Base-by-base conservation (phyloP, 371 early-diverging fungal species). In the Haplosporangium sp. region DNA sequence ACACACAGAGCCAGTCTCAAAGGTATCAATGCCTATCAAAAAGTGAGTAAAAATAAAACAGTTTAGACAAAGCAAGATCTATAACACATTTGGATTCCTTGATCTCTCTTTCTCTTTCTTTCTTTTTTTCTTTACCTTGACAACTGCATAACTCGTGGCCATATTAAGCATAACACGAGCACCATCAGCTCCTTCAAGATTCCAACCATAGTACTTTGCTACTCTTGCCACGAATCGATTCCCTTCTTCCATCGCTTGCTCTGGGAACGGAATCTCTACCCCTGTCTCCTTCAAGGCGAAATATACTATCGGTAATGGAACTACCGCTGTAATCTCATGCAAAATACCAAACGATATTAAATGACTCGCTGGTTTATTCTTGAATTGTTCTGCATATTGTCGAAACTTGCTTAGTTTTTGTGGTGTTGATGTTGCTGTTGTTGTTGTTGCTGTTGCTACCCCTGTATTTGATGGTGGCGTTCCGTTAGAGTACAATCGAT, bases 241-340 rank as follows among this genome's bases (percentile, higher is more conserved):
- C 52, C 93, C 94, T 74, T 93, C 94, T 37, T 88, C 87, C 5
- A 94, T 76, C 4, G 90, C 84, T 19, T 84, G 67, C 20, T 93
- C 90, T 0, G 95, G 93, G 35, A 93, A 84, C 0, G 93, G 93
- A 19, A 93, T 86, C 38, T 86, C 82, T 3, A 88, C 10, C 5
- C 86, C 88, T 8, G 87, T 87, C 58, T 82, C 66, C 34, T 85
- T 82, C 17, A 96, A 84, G 17, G 82, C 68, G 71, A 88, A 93
- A 83, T 95, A 97, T 19, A 95, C 81, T 10, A 92, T 66, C 0
- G 92, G 92, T 39, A 96, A 83, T 6, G 96, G 97, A 0, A 92
- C 85, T 58, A 97, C 83, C 11, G 96, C 97, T 0, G 97, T 97
- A 4, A 95, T 62, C 84, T 97, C 96, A 83, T 97, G 97, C 27